These are phyloP conservation scores for Cordia subcordata DNA, from an alignment of 257 asterid species.

Conservation along the genomic window DNA sequence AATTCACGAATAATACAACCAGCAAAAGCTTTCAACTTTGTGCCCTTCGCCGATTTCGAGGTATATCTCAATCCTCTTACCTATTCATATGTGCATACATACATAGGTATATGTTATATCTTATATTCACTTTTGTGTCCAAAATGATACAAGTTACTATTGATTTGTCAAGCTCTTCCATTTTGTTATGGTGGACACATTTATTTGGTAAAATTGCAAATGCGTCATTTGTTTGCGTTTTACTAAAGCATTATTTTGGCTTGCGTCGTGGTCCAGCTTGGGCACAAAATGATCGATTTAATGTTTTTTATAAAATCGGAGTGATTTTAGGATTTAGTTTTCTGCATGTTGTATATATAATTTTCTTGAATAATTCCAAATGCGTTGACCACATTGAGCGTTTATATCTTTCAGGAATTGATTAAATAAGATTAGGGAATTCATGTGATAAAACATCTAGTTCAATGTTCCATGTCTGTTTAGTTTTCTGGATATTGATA, in stretches of 20 bases:
- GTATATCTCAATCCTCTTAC: slow-evolving; percentile 2
- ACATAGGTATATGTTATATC: neutral
- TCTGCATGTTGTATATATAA: neutral
- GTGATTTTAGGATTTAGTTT: neutral
- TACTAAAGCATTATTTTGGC: neutral
- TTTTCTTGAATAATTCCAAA: too few relatives aligned
- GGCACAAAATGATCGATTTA: neutral
- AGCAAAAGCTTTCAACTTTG: slow-evolving; percentile 7
- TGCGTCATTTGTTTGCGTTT: neutral
- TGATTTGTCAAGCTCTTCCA: neutral
- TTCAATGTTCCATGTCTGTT: neutral
- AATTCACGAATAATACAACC: neutral
- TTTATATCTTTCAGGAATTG: too few relatives aligned
- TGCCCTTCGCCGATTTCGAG: slow-evolving; percentile 16
- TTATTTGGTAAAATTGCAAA: neutral
- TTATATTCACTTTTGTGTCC: neutral
- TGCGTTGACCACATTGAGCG: too few relatives aligned
- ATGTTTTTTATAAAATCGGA: neutral
- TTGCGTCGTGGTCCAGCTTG: neutral
- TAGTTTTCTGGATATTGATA: neutral
- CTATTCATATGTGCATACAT: neutral
- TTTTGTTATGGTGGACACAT: too few relatives aligned
- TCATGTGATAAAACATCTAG: too few relatives aligned
- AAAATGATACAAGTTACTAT: neutral
- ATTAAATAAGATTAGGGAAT: neutral